A percentile compares a stretch with the other conserved stretches of the same genome.
Evolutionary conservation across 129 eudicot genomes (phyloP).

Genomic region (Silybum marianum): DNA sequence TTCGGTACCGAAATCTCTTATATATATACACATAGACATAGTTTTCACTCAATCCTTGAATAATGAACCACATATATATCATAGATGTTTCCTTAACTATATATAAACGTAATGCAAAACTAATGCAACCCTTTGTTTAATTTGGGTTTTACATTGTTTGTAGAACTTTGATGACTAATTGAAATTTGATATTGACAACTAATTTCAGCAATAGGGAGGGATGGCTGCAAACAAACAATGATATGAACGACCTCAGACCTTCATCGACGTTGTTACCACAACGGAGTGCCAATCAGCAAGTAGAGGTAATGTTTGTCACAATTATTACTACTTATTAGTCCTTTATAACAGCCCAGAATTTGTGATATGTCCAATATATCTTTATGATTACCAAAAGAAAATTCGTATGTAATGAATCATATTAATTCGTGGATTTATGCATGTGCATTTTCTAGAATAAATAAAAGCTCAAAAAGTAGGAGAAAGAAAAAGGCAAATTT

Average conservation of each 20-base stretch:
- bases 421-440: not conserved
- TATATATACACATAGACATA: not conserved
- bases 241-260: slow-evolving; percentile 47
- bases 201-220: slow-evolving; percentile 63
- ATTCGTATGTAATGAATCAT: not conserved
- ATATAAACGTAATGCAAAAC: not conserved
- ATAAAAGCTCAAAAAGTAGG: not conserved
- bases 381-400: not conserved
- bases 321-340: not conserved
- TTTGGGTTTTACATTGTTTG: not conserved
- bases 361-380: not conserved
- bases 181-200: not conserved
- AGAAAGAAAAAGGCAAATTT: not conserved
- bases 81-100: not conserved
- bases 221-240: slow-evolving; percentile 53
- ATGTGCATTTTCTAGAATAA: not conserved
- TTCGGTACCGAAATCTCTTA: not conserved
- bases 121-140: not conserved
- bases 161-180: not conserved
- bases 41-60: not conserved
- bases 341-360: not conserved
- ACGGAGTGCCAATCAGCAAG: slow-evolving; percentile 36
- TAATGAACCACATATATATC: not conserved
- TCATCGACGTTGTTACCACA: slow-evolving; percentile 50
- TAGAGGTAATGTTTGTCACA: slow-evolving; percentile 47